Base-by-base conservation (phyloP, 192 early-diverging fungal genomes). In the Dispira parvispora region DNA sequence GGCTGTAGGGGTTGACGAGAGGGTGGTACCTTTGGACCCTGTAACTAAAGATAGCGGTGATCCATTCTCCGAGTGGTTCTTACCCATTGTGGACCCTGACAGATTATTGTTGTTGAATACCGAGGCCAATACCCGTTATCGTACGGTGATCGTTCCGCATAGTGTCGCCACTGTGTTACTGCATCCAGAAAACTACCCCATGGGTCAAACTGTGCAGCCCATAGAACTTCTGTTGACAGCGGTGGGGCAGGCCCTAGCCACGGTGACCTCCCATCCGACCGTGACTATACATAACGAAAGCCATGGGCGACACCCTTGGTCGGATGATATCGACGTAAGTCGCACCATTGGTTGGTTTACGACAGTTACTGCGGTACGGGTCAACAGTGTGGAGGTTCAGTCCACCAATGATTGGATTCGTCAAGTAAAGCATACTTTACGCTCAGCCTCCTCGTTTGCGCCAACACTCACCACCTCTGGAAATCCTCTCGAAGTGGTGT, bases 261-360 rank as follows among this genome's bases (percentile, higher is more conserved):
- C 53, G 6, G 32, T 38, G 32, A 6, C 32, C 32, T 4, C 32
- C 1, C 32, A 38, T 38, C 32, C 32, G 6, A 38, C 32, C 32
- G 58, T 61, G 20, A 44, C 28, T 5, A 21, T 61, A 2, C 18
- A 18, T 13, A 61, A 45, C 21, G 58, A 61, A 44, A 61, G 58
- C 58, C 58, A 61, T 38, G 58, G 58, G n/a, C 58, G 58, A 38
- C 58, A 61, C 58, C 58, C 58, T 16, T 61, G 58, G 58, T 25
- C 23, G 18, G 43, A 61, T 25, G 38, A 43, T 38, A 32, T 61
- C 16, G 58, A 61, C 20, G n/a, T 61, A n/a, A 45, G 43, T 12
- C 58, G 58, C 47, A 52, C 50, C 11, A 26, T 52, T 18, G 18
- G 50, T 11, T 52, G 50, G 50, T 52, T 52, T 10, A 52, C 12